phyloP scores from a whole-genome alignment of 2,329 filamentous ascomycete species.

The Trichoderma atroviride region DNA sequence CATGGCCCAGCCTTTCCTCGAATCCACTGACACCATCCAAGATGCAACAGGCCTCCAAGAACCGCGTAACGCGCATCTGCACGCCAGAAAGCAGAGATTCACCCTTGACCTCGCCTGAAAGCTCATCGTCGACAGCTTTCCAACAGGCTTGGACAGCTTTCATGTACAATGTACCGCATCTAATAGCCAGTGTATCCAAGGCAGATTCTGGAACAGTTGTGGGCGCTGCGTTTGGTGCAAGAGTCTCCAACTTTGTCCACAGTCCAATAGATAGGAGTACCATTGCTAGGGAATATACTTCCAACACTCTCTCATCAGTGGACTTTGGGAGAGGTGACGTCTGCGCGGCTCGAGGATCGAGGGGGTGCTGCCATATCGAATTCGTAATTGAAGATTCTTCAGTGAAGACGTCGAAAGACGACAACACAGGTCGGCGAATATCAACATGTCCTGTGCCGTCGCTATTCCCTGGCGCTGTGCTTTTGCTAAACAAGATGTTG shows the following conservation, averaged over 20 bases:
- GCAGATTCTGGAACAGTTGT: slow-evolving; percentile 63
- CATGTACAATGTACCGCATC: slow-evolving; percentile 75
- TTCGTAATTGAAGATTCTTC: slow-evolving; percentile 33
- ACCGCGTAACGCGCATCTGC: slow-evolving; percentile 59
- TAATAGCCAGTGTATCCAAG: slow-evolving; percentile 63
- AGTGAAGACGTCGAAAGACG: slow-evolving; percentile 72
- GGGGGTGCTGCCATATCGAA: slow-evolving; percentile 60
- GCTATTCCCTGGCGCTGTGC: slow-evolving; percentile 45
- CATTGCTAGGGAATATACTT: slow-evolving; percentile 74
- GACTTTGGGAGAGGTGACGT: slow-evolving; percentile 52
- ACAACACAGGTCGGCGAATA: slow-evolving; percentile 68
- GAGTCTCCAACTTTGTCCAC: slow-evolving; percentile 67
- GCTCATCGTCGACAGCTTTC: slow-evolving; percentile 67
- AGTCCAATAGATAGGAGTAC: slow-evolving; percentile 74
- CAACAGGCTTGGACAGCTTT: slow-evolving; percentile 74
- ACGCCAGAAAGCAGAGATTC: slow-evolving; percentile 57
- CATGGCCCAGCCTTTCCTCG: slow-evolving; percentile 55
- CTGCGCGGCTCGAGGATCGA: slow-evolving; percentile 58
- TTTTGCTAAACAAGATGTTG: slow-evolving; percentile 68
- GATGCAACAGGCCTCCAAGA: slow-evolving; percentile 62
- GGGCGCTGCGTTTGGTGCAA: slow-evolving; percentile 47
- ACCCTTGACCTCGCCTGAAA: slow-evolving; percentile 49
- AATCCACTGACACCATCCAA: slow-evolving; percentile 61
- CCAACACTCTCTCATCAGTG: slow-evolving; percentile 61
- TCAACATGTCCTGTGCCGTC: slow-evolving; percentile 56